A percentile compares a stretch with the other conserved stretches of the same genome.
Evolutionary conservation across 2,329 filamentous ascomycete genomes (phyloP).

Genomic region (Cytospora chrysosperma): DNA sequence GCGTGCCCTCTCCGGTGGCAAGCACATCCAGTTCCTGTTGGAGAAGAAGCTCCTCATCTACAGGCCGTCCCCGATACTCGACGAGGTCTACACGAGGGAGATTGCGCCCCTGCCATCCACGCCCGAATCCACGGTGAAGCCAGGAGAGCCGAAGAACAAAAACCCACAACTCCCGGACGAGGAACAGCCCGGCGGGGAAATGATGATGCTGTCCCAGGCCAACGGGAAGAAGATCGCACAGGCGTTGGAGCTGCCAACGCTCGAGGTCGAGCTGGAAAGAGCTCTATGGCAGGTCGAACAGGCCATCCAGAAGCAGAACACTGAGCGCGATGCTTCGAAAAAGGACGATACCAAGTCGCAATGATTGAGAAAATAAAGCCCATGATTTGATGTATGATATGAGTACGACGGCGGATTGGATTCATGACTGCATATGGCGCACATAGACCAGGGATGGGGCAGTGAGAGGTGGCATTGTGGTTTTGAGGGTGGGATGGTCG

Average conservation of each 20-base stretch:
- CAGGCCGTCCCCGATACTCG: constrained; percentile 66
- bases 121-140: constrained; percentile 29
- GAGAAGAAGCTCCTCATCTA: constrained; percentile 68
- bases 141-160: constrained; percentile 26
- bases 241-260: constrained; percentile 64
- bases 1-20: constrained; percentile 80
- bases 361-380: constrained; percentile 9
- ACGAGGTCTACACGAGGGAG: constrained; percentile 64
- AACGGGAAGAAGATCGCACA: constrained; percentile 39
- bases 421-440: constrained; percentile 13
- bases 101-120: constrained; percentile 30
- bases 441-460: not conserved
- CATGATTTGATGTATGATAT: constrained; percentile 16
- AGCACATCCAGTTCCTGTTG: constrained; percentile 79
- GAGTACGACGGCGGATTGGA: constrained; percentile 6
- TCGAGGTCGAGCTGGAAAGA: constrained; percentile 71
- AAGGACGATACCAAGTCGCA: constrained; percentile 23
- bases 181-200: constrained; percentile 38
- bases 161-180: constrained; percentile 26
- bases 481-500: not conserved
- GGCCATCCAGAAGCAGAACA: constrained; percentile 40
- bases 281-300: constrained; percentile 72
- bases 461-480: constrained; percentile 3
- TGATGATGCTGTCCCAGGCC: constrained; percentile 39
- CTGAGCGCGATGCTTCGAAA: constrained; percentile 20